Evolutionary conservation across 2,329 filamentous ascomycete genomes (phyloP).

Genomic region (Dothideomycetidae sp.): DNA sequence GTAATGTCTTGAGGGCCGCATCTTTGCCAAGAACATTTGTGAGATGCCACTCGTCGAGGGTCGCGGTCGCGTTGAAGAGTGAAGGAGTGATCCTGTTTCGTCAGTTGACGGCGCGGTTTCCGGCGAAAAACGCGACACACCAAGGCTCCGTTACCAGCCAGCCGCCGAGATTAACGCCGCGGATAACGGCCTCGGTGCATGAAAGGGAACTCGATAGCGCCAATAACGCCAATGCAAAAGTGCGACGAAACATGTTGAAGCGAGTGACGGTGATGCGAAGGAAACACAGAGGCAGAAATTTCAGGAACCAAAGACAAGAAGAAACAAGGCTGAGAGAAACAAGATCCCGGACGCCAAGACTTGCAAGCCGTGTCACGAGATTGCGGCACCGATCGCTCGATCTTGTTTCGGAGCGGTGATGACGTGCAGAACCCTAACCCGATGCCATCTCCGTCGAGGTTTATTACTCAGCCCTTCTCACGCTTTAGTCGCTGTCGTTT

Average conservation of each 20-base stretch:
- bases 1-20: constrained; percentile 12
- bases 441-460: too few species aligned
- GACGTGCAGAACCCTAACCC: too few species aligned
- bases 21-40: constrained; percentile 15
- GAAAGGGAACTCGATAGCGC: background rate
- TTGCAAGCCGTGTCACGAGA: too few species aligned
- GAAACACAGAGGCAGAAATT: too few species aligned
- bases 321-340: too few species aligned
- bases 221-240: background rate
- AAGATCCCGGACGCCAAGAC: too few species aligned
- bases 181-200: constrained; percentile 10
- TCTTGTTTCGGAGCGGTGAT: too few species aligned
- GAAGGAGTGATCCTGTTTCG: constrained; percentile 11
- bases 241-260: too few species aligned
- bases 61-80: constrained; percentile 12
- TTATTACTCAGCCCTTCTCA: too few species aligned
- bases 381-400: too few species aligned
- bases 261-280: background rate
- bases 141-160: constrained; percentile 16
- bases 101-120: background rate
- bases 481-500: too few species aligned
- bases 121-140: constrained; percentile 5
- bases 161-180: constrained; percentile 16
- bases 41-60: constrained; percentile 16
- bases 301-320: too few species aligned